Evolutionary conservation across 345 rosid species (phyloP), one percentile per base, ranked within the genome.

Genomic region (Citrus unshiu): DNA sequence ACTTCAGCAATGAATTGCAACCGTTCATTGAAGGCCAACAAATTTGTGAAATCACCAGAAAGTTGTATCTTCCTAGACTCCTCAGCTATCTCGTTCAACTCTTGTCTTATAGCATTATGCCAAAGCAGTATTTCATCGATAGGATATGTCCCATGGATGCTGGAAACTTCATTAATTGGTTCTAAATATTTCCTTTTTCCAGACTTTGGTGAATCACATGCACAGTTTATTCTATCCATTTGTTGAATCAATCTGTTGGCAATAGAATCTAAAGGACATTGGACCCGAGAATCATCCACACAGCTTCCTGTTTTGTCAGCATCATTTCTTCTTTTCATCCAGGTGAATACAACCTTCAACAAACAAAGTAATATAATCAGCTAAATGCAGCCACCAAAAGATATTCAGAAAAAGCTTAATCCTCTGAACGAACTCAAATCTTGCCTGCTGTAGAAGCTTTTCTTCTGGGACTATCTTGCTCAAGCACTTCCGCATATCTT

Each of bases 1-100:
- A 95, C 91, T 87, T 95, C 98, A 37, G 97, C 95, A 84, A 93
- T 88, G 78, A 87, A 95, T 83, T 95, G 95, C 80, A 93, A 83
- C 68, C 94, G 90, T 81, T 92, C 94, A 78, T 93, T 89, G 79
- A 95, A 95, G 82, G 86, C 87, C 63, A 95, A 86, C 61, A 93
- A 76, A 87, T 93, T 86, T 19, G 86, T 84, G 82, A 91, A 93
- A 83, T 93, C 91, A 77, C 93, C 97, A 80, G 89, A 90, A 78
- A 83, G 85, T 84, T 89, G 94, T 76, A 95, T 92, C 78, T 78
- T 95, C 84, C 95, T 90, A 69, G 98, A 97, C 79, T 84, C 94
- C 66, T 92, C 92, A 62, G 97, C 95, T 70, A 95, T 89, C 77
- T 92, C 97, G 84, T 84, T 84, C 86, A 95, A 79, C 80, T 95